These are phyloP conservation scores for Strobilomyces dryophilus DNA, from an alignment of 768 basidiomycete genomes.

Conservation along the genomic window DNA sequence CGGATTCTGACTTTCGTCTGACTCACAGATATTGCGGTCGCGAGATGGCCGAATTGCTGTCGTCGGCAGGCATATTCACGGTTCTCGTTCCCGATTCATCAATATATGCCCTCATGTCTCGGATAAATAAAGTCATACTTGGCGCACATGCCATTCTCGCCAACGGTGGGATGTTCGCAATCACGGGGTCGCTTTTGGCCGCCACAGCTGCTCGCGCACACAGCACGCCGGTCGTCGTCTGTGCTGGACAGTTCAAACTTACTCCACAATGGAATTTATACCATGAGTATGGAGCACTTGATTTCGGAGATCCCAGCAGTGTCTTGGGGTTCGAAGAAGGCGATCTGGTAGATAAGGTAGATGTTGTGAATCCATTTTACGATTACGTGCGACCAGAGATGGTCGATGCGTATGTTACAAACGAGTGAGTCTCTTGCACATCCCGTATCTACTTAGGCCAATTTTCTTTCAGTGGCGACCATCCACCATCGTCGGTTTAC, in stretches of 20 bases:
- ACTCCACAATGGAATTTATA: constrained; percentile 89
- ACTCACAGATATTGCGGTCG: constrained; percentile 72
- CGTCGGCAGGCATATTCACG: constrained; percentile 80
- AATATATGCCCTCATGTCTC: constrained; percentile 92
- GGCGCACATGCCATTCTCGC: constrained; percentile 95
- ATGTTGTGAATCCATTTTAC: constrained; percentile 93
- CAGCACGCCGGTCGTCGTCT: constrained; percentile 88
- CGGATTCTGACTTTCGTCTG: constrained; percentile 2
- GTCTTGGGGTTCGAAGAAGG: constrained; percentile 75
- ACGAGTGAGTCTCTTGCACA: constrained; percentile 67
- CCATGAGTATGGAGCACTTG: constrained; percentile 80
- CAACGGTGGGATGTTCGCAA: constrained; percentile 93
- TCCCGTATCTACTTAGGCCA: constrained; percentile 1
- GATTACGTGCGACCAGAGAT: constrained; percentile 94
- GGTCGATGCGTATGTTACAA: constrained; percentile 92
- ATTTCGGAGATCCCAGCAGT: constrained; percentile 68
- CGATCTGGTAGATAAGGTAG: constrained; percentile 77
- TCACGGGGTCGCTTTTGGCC: constrained; percentile 79
- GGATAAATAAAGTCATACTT: constrained; percentile 94
- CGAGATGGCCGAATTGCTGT: constrained; percentile 78
- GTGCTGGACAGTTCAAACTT: constrained; percentile 94
- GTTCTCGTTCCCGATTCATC: constrained; percentile 96
- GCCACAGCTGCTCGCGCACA: constrained; percentile 87
- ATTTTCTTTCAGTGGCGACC: constrained; percentile 69
- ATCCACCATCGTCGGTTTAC: constrained; percentile 92